Base-by-base conservation (phyloP, 768 basidiomycete species). In the Pisolithus albus region DNA sequence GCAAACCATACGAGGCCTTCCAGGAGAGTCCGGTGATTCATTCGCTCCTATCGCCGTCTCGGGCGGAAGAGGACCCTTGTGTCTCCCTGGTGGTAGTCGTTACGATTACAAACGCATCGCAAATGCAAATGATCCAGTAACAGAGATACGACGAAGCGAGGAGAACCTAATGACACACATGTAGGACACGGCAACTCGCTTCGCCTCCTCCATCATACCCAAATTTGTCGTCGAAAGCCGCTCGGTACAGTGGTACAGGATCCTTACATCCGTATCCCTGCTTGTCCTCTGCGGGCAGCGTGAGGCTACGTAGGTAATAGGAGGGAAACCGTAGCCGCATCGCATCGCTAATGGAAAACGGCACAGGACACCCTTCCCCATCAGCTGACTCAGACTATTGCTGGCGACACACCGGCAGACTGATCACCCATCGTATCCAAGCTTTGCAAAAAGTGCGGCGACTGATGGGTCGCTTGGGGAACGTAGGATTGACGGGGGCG, bases 11-110 rank as follows among this genome's bases (percentile, higher is more conserved):
- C 26, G 26, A n/a, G n/a, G 26, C 26, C 26, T 26, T 26, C 7
- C 26, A 1, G 76, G 73, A 15, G 80, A 46, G 38, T 75, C 64
- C 5, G 79, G 81, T 52, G 75, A 61, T 11, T 82, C 83, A 46
- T 86, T 83, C 1, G 72, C 44, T 0, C 79, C 81, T 23, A 83
- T 55, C 7, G 69, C 73, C 26, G 81, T 67, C n/a, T 86, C 88
- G 2, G 86, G 78, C 0, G 91, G 91, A 45, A 92, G 72, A 0
- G 82, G 79, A 1, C 89, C 91, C 86, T 91, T 46, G 92, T 77
- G 59, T 89, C 88, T 18, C 78, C 61, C 2, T 26, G 91, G 91
- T 0, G 89, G 91, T 4, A 84, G 78, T 6, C 91, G 90, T 50
- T 81, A 75, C 3, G 73, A 71, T 75, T 93, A 90, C 77, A 93